These are phyloP conservation scores for Alternaria arborescens DNA, from an alignment of 2,329 filamentous ascomycete genomes.

Conservation along the genomic window DNA sequence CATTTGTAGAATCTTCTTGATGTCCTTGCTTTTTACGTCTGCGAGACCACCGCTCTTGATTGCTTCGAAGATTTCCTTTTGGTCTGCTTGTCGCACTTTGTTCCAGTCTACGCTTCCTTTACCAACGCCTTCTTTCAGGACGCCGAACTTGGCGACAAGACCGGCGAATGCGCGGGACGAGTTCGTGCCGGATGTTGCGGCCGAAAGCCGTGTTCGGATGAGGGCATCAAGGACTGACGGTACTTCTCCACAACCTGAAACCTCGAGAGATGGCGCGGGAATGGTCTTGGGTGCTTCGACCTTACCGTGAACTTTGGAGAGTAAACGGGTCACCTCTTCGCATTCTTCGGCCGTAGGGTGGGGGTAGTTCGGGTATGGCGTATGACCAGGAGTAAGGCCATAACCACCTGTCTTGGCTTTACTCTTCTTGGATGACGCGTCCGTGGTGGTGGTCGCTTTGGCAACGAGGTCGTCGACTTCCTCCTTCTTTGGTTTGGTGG, in stretches of 20 bases:
- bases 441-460: constrained; percentile 37
- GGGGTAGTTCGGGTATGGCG: constrained; percentile 73
- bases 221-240: constrained; percentile 71
- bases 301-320: constrained; percentile 72
- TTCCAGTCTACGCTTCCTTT: constrained; percentile 80
- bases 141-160: constrained; percentile 70
- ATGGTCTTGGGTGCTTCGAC: constrained; percentile 71
- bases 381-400: constrained; percentile 57
- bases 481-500: constrained; percentile 30
- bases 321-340: constrained; percentile 71
- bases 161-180: constrained; percentile 73
- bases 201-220: constrained; percentile 68
- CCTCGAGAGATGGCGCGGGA: constrained; percentile 72
- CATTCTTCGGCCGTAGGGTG: constrained; percentile 75
- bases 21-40: constrained; percentile 73
- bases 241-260: constrained; percentile 75
- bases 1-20: constrained; percentile 77
- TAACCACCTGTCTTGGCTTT: constrained; percentile 54
- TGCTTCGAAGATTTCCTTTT: constrained; percentile 70
- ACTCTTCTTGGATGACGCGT: constrained; percentile 44
- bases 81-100: constrained; percentile 67
- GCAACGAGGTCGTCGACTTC: constrained; percentile 32
- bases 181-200: constrained; percentile 67
- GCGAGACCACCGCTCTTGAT: constrained; percentile 77
- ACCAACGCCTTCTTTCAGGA: constrained; percentile 68